Base-by-base conservation (phyloP, 1,284 basidiomycete genomes). In the Ustilago xerochloae region DNA sequence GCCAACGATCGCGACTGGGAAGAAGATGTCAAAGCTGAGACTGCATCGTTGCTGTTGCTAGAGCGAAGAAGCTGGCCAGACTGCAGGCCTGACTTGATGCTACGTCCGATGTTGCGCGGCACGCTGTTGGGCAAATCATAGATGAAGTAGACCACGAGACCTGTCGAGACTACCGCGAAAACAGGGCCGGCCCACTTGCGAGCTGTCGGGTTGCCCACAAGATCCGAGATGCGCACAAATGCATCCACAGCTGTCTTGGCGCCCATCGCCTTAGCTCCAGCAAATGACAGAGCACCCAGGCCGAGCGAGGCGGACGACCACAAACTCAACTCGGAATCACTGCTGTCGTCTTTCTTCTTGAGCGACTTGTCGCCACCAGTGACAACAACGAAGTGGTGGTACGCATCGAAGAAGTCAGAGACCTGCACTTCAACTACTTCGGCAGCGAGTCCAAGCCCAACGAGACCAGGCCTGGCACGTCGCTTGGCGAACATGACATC, bases 181-280 rank as follows among this genome's bases (percentile, higher is more conserved):
- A 93, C 88, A 1, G 96, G 94, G 0, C 90, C 93, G 1, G 90
- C 91, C 94, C 94, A 98, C 85, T 90, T 91, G 73, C 93, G 90
- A 1, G 91, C 89, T 1, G 89, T 88, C 75, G 94, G 92, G 85
- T 93, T 93, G 60, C 90, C 91, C 54, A 96, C 87, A 20, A 98
- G 84, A 75, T 98, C 80, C 26, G 77, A 75, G 32, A 83, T 24
- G 24, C 80, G 79, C 35, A 82, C 69, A 47, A 82, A 70, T 8
- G 69, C 71, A 22, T 83, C 81, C 16, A 83, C 61, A 1, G 78
- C 77, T 47, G 78, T 69, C 76, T 78, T 82, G 43, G 76, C 75
- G 13, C 94, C 94, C 29, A 97, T 85, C 2, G 91, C 88, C 84
- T 92, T 90, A 59, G 90, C 90, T 53, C 92, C 91, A 61, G 93